Base-by-base conservation (phyloP, 2,329 filamentous ascomycete species). In the Pseudocercospora crystallina region DNA sequence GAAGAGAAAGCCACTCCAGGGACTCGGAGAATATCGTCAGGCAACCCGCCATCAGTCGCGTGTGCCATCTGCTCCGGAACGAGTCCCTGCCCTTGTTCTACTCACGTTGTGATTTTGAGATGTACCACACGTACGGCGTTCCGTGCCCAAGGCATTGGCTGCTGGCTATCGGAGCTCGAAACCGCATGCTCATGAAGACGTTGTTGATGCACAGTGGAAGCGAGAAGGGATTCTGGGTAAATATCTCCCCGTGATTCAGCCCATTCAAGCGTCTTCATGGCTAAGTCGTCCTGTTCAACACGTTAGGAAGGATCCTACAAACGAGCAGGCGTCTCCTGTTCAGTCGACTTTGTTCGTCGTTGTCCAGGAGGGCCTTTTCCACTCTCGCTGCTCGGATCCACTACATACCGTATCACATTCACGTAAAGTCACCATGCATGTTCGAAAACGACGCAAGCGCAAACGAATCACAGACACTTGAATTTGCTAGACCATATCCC, bases 11-110 rank as follows among this genome's bases (percentile, higher is more conserved):
- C 26, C 13, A 46, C 5, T 31, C 38, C 12, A 13, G 9, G n/a
- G 39, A 58, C 36, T 43, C 46, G 29, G 39, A 39, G 30, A 34
- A 42, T 7, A 44, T 52, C 14, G 43, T 49, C 8, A 30, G 14
- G n/a, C 56, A 58, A 39, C 56, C 56, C 26, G 43, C 43, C 31
- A 50, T 56, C 3, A 58, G 53, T 12, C 56, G 48, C 11, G 48
- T 53, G 33, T 51, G 53, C 46, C 46, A 44, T 3, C 15, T 51
- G 11, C 44, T 58, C 5, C 47, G 56, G 5, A 12, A 14, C 11
- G 56, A 58, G 41, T 38, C 43, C 8, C 40, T 58, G 13, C 53
- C 53, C 17, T n/a, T 49, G 13, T 58, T 53, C 35, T 58, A 56
- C 37, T 26, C 39, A 4, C 31, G 39, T 11, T 56, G 56, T 41